Evolutionary conservation across 371 early-diverging fungal genomes (phyloP).

Genomic region (Syncephalastrum racemosum): DNA sequence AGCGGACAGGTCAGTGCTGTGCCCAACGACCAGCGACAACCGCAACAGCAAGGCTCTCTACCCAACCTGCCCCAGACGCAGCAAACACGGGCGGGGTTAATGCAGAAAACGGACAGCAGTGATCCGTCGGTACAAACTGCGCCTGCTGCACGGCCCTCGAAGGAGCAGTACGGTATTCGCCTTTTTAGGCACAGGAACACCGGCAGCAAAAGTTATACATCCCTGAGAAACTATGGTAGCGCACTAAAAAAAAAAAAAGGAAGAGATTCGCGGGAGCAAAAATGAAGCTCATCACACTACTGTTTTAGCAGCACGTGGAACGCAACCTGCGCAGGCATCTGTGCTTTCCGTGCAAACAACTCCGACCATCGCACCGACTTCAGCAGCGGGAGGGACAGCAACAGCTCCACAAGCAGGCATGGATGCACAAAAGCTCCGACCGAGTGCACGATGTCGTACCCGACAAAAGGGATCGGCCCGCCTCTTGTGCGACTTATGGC

Average conservation of each 20-base stretch:
- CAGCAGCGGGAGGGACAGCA: neutral
- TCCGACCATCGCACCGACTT: slow-evolving; percentile 9
- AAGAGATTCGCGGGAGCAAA: no score
- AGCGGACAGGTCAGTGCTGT: neutral
- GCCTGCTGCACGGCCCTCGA: slow-evolving; percentile 7
- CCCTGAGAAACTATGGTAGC: no score
- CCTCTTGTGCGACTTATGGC: slow-evolving; percentile 54
- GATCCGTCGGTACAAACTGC: slow-evolving; percentile 3
- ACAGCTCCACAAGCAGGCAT: no score
- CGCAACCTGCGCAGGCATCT: slow-evolving; percentile 12
- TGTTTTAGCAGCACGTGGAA: slow-evolving; percentile 10
- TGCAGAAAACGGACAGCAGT: slow-evolving; percentile 17
- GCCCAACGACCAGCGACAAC: neutral
- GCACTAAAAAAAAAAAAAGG: no score
- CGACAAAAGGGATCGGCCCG: slow-evolving; percentile 30
- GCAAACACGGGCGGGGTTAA: slow-evolving; percentile 12
- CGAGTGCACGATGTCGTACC: slow-evolving; percentile 24
- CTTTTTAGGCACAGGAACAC: no score
- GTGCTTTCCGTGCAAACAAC: slow-evolving; percentile 17
- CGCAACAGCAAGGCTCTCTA: slow-evolving; percentile 17
- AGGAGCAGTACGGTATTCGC: no score
- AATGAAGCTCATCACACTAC: neutral
- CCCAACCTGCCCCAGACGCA: slow-evolving; percentile 17
- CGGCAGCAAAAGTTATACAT: no score
- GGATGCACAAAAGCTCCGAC: slow-evolving; percentile 3